phyloP scores from a whole-genome alignment of 2,329 filamentous ascomycete genomes.

The Lasiodiplodia hormozganensis region DNA sequence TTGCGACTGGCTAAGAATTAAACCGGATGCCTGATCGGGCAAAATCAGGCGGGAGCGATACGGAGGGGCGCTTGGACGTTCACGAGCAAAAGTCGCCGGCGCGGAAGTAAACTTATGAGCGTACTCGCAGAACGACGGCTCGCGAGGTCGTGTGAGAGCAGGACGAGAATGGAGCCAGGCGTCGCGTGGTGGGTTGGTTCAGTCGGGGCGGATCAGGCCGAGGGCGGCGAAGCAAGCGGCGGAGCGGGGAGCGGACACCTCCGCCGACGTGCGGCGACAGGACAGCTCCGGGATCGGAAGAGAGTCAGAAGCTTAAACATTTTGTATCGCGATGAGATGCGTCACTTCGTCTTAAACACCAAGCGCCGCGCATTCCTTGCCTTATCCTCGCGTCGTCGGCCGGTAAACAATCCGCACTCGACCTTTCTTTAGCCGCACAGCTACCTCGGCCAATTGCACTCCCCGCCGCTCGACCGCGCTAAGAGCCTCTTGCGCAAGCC shows the following conservation, averaged over 20 bases:
- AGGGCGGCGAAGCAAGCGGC: constrained; percentile 3
- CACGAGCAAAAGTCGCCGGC: not conserved
- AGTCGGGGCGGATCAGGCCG: not conserved
- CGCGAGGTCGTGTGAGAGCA: not conserved
- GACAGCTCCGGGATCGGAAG: constrained; percentile 25
- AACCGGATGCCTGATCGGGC: not conserved
- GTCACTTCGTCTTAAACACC: constrained; percentile 20
- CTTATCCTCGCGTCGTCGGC: not conserved
- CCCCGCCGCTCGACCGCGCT: constrained; percentile 25
- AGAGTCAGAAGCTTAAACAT: constrained; percentile 19
- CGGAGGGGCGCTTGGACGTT: not conserved
- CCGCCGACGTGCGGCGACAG: constrained; percentile 14
- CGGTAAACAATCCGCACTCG: constrained; percentile 1
- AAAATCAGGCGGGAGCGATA: not conserved
- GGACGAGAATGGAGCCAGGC: not conserved
- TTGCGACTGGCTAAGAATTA: not conserved
- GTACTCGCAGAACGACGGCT: not conserved
- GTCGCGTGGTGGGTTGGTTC: not conserved
- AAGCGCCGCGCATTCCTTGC: constrained; percentile 15
- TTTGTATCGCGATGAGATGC: constrained; percentile 19
- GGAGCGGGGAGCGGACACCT: constrained; percentile 7
- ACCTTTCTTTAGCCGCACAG: constrained; percentile 25
- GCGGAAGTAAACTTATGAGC: not conserved
- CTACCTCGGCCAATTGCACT: constrained; percentile 26
- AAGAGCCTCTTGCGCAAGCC: constrained; percentile 15